phyloP scores from a whole-genome alignment of 2,329 filamentous ascomycete species.

The Aureobasidium sp. region DNA sequence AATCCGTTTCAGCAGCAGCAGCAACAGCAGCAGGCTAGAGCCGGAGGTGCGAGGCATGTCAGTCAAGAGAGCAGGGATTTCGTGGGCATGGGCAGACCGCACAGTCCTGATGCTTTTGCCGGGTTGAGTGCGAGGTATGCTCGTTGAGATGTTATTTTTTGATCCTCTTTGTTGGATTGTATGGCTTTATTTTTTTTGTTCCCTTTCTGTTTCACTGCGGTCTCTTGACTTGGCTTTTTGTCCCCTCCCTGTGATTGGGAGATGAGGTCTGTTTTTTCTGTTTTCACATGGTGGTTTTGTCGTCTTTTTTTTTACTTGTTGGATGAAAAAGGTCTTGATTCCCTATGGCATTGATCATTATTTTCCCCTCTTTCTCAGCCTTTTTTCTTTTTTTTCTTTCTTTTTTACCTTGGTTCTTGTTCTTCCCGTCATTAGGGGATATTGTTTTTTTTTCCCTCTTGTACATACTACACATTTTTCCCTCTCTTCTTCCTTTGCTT shows the following conservation, averaged over 20 bases:
- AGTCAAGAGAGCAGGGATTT: conserved; percentile 66
- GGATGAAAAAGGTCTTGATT: too few relatives aligned
- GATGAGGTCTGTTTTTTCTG: too few relatives aligned
- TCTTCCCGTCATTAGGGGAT: too few relatives aligned
- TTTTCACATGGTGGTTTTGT: too few relatives aligned
- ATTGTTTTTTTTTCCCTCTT: background rate
- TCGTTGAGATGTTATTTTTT: conserved; percentile 19
- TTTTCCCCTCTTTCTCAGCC: too few relatives aligned
- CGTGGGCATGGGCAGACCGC: conserved; percentile 54
- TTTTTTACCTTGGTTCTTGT: too few relatives aligned
- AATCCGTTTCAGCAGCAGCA: conserved; percentile 26
- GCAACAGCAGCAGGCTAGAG: conserved; percentile 22
- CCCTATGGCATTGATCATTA: too few relatives aligned
- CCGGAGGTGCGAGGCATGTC: conserved; percentile 35
- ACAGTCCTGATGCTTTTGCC: conserved; percentile 74
- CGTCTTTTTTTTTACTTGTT: too few relatives aligned
- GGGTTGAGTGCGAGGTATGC: conserved; percentile 56
- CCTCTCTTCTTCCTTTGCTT: too few relatives aligned
- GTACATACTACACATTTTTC: too few relatives aligned
- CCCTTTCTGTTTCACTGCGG: background rate
- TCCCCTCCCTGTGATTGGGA: too few relatives aligned
- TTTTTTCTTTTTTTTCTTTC: too few relatives aligned
- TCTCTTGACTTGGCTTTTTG: background rate
- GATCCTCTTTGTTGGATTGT: background rate
- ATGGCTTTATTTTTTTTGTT: background rate